Evolutionary conservation across 768 basidiomycete genomes (phyloP).

Genomic region (Suillus brevipes): DNA sequence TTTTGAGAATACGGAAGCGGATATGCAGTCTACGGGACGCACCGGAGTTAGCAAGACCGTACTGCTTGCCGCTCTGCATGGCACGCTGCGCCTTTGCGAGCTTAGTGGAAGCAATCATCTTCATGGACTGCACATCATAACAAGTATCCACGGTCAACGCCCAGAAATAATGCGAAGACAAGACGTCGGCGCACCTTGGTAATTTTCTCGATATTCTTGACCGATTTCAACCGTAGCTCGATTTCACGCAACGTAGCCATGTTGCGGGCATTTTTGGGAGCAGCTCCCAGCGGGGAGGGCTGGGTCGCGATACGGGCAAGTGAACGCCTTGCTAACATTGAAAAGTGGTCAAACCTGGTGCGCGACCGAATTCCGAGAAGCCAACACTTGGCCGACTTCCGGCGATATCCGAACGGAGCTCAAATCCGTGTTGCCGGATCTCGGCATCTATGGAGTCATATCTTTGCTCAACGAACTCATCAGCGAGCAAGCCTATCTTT

Average conservation of each 20-base stretch:
- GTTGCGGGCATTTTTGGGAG: constrained; percentile 62
- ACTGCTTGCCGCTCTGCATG: constrained; percentile 88
- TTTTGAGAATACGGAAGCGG: constrained; percentile 6
- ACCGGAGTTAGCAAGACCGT: constrained; percentile 92
- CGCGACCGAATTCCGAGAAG: constrained; percentile 16
- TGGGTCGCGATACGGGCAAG: constrained; percentile 44
- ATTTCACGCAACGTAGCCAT: constrained; percentile 99
- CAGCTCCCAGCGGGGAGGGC: constrained; percentile 40
- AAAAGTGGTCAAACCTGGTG: constrained; percentile 17
- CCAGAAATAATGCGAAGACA: constrained; percentile 15
- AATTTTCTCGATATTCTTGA: constrained; percentile 99
- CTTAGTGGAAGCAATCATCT: constrained; percentile 99
- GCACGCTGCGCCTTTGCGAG: constrained; percentile 93
- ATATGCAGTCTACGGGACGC: constrained; percentile 19
- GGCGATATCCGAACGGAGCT: constrained; percentile 40
- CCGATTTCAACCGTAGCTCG: constrained; percentile 94
- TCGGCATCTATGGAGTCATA: constrained; percentile 26
- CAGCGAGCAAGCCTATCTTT: constrained; percentile 13
- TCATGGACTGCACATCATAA: constrained; percentile 72
- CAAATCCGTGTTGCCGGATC: constrained; percentile 22
- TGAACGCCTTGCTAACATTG: constrained; percentile 53
- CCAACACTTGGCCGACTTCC: constrained; percentile 27
- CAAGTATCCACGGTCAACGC: constrained; percentile 8
- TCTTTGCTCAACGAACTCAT: constrained; percentile 15
- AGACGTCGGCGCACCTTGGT: constrained; percentile 70